phyloP scores from a whole-genome alignment of 176 grass and related monocot species.

The Bromus sterilis region DNA sequence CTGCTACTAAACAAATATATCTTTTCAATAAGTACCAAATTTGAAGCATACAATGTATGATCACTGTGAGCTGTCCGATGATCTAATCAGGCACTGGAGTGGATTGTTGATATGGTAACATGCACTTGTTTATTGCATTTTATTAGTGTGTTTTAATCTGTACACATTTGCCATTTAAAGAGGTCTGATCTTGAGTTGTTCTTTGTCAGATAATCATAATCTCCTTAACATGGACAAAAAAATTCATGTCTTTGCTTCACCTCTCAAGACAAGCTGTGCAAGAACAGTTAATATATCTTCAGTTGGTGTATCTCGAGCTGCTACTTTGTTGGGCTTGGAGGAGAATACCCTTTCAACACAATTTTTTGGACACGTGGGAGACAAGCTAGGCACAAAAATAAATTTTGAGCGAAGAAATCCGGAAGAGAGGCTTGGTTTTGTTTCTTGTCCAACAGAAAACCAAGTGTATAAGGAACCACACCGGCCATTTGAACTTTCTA shows the following conservation, averaged over 20 bases:
- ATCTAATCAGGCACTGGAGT: slow-evolving; percentile 22
- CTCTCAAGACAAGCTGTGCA: slow-evolving; percentile 47
- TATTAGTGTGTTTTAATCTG: neutral
- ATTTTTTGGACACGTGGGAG: slow-evolving; percentile 43
- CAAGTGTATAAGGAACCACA: slow-evolving; percentile 27
- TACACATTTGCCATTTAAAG: neutral
- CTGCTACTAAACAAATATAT: neutral
- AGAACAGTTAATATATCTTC: slow-evolving; percentile 69
- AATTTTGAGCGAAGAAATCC: slow-evolving; percentile 21
- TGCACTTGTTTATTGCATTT: neutral
- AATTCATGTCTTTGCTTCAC: slow-evolving; percentile 30
- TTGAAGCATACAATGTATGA: neutral
- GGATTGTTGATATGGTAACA: neutral
- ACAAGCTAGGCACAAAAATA: slow-evolving; percentile 44
- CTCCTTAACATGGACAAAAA: slow-evolving; percentile 20
- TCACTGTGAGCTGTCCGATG: neutral
- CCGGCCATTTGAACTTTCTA: slow-evolving; percentile 22
- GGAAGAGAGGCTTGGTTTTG: slow-evolving; percentile 19
- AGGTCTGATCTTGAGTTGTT: slow-evolving; percentile 17
- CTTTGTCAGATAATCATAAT: slow-evolving; percentile 27
- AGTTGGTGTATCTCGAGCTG: slow-evolving; percentile 57
- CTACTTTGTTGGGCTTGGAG: slow-evolving; percentile 75
- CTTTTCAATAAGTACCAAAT: neutral
- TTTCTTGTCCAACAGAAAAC: slow-evolving; percentile 27
- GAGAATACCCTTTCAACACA: slow-evolving; percentile 52